These are phyloP conservation scores for Kregervanrija delftensis DNA, from an alignment of 805 yeast species.

Conservation along the genomic window DNA sequence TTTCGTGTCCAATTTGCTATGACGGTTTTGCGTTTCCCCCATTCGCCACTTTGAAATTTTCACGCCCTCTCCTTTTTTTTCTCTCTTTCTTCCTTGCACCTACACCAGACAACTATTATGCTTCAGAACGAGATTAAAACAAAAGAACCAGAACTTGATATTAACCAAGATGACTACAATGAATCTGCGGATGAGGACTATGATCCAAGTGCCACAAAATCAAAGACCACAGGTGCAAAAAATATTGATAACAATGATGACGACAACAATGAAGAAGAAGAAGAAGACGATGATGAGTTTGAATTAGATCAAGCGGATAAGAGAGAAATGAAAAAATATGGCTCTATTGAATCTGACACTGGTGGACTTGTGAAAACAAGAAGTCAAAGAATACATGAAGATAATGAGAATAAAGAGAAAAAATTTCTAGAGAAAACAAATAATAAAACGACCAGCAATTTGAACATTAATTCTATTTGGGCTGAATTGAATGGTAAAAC, in stretches of 20 bases:
- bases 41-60: not conserved
- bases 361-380: conserved; percentile 16
- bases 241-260: conserved; percentile 8
- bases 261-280: conserved; percentile 27
- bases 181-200: conserved; percentile 57
- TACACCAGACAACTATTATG: conserved; percentile 6
- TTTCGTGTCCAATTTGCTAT: no score
- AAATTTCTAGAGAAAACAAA: conserved; percentile 9
- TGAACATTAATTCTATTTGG: conserved; percentile 51
- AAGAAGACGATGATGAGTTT: conserved; percentile 29
- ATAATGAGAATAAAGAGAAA: conserved; percentile 15
- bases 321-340: conserved; percentile 32
- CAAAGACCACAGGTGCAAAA: not conserved
- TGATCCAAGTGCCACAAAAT: conserved; percentile 28
- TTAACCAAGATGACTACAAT: conserved; percentile 34
- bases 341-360: conserved; percentile 40
- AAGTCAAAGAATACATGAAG: conserved; percentile 30
- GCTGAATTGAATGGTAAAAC: conserved; percentile 34
- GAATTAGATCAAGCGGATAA: conserved; percentile 19
- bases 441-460: conserved; percentile 16
- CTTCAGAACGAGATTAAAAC: no score
- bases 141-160: conserved; percentile 13
- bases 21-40: not conserved
- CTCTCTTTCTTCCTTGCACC: not conserved
- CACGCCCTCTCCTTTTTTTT: not conserved